Evolutionary conservation across 495 filamentous ascomycete genomes (phyloP), one percentile per base, ranked within the genome.

Genomic region (Neurospora hispaniola): DNA sequence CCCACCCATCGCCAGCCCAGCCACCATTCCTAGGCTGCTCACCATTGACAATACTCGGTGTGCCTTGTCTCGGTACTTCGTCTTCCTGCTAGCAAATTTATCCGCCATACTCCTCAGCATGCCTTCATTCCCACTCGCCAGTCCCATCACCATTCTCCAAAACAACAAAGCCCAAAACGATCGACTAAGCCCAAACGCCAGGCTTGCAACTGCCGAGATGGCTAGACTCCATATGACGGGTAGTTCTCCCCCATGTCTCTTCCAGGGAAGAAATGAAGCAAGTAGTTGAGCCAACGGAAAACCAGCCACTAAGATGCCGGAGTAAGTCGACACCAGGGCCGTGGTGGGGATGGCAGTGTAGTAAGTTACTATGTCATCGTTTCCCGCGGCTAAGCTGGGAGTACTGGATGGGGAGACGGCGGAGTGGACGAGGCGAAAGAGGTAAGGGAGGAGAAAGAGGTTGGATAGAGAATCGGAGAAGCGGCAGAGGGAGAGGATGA

Each of bases 41-140:
- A 89, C 91, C 86, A 95, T 90, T 0, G 93, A 93, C 70, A 97
- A 77, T n/a, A 96, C 81, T 42, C 94, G 78, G 72, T 96, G 95
- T 0, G 93, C 93, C 41, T 92, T 85, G 16, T 88, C 89, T 82
- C 93, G 92, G 75, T 88, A 92, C 78, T 82, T 86, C 75, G 86
- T 88, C 80, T 90, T 5, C 90, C 80, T 91, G 89, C 82, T 77
- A 8, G 90, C 83, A 43, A 88, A 86, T 80, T 96, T 94, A 6
- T 88, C 87, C 38, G 94, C 91, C 87, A 93, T 93, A 0, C 91
- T 95, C 59, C 93, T 85, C 81, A 95, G 90, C 42, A 94, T 91
- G 0, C 92, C 92, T 0, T 94, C 89, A 76, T 94, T 96, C 0
- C 92, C 93, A 78, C 93, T 94, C 12, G 54, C 85, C 0, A 89